Conservation (phyloP, 306 rosid species). For the Luffa acutangula region DNA sequence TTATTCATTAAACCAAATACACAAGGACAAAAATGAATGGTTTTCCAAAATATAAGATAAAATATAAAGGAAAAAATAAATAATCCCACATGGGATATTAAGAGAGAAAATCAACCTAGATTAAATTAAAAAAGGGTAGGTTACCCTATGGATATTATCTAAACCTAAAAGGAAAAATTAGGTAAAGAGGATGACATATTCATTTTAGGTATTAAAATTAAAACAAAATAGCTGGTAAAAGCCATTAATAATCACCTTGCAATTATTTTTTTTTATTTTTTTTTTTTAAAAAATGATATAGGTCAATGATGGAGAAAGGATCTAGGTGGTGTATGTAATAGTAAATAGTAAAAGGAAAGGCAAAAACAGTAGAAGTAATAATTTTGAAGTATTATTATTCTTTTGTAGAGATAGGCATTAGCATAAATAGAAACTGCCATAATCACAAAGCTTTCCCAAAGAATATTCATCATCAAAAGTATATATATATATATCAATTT, state of each 20-base stretch:
- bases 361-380: neutral
- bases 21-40: too few relatives aligned
- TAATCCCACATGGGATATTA: too few relatives aligned
- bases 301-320: constrained; percentile 8
- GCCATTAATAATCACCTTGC: neutral
- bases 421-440: neutral
- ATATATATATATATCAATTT: neutral
- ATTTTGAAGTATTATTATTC: neutral
- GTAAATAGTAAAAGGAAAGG: neutral
- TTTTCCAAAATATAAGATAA: too few relatives aligned
- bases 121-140: neutral
- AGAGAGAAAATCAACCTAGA: neutral
- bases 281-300: neutral
- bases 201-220: neutral
- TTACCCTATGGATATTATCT: neutral
- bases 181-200: neutral
- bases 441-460: neutral
- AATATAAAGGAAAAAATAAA: too few relatives aligned
- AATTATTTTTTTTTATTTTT: neutral
- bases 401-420: neutral
- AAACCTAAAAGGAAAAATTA: neutral
- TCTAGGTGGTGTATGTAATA: neutral
- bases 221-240: neutral
- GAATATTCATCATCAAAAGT: neutral
- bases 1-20: too few relatives aligned